A percentile compares a stretch with the other conserved stretches of the same genome.
phyloP scores from a whole-genome alignment of 2,329 filamentous ascomycete species.

The Metarhizium sp. region DNA sequence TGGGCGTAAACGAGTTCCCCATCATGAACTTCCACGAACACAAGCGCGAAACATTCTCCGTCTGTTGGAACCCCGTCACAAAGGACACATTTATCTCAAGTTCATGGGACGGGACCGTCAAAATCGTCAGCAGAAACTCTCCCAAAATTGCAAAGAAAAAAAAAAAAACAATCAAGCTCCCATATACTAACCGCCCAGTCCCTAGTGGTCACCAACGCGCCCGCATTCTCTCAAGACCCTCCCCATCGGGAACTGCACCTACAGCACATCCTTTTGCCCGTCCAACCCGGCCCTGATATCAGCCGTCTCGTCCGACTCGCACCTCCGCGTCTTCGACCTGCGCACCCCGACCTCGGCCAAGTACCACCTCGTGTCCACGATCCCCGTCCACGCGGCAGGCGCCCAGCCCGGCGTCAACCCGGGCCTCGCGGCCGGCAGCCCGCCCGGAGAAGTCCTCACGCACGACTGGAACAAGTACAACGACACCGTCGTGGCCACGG shows the following conservation, averaged over 20 bases:
- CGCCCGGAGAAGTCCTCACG: conserved; percentile 78
- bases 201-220: conserved; percentile 73
- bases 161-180: too few relatives aligned
- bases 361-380: conserved; percentile 75
- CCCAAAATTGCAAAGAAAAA: background rate
- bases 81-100: conserved; percentile 88
- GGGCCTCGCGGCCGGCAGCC: conserved; percentile 27
- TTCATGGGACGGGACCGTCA: conserved; percentile 94
- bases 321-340: conserved; percentile 85
- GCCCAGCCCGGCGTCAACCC: conserved; percentile 29
- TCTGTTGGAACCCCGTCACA: conserved; percentile 82
- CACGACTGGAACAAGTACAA: conserved; percentile 99
- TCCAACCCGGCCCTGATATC: conserved; percentile 79
- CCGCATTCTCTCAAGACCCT: conserved; percentile 71
- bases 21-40: conserved; percentile 91
- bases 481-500: conserved; percentile 73
- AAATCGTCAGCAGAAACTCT: conserved; percentile 50
- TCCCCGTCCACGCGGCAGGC: conserved; percentile 70
- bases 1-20: conserved; percentile 71
- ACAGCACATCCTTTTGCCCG: conserved; percentile 84
- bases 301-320: conserved; percentile 79
- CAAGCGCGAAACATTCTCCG: conserved; percentile 83
- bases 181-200: background rate
- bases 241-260: conserved; percentile 88
- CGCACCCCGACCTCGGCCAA: conserved; percentile 76